Evolutionary conservation across 768 basidiomycete species (phyloP), one percentile per base, ranked within the genome.

Genomic region (Agaricus subrufescens): DNA sequence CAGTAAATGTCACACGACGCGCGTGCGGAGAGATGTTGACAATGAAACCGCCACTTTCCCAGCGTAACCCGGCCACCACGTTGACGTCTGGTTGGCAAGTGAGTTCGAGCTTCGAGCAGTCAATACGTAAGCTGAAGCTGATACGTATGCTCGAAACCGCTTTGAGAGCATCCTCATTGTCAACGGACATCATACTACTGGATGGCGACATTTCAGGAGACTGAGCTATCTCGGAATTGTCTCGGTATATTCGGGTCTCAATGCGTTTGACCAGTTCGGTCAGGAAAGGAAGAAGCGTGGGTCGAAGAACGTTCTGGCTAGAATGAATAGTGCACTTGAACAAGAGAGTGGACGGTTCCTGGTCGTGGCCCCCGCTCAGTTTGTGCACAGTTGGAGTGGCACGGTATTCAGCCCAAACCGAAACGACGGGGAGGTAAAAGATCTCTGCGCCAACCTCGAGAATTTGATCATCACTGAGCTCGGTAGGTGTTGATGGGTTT

Each of bases 41-140:
- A 48, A 94, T 72, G 65, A 98, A 94, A 0, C 94, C 94, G 42
- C 96, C 96, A 62, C 91, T 95, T 52, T 96, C 89, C 96, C 96
- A 98, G 46, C 91, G 81, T 34, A 97, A 66, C 1, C 87, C 87
- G 12, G 91, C 92, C 42, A 88, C 78, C n/a, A 97, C 95, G 60
- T 95, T 93, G 50, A 94, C 91, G 64, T 94, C 92, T 0, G 93
- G 93, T 58, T 86, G 84, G 61, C 96, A 98, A 0, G 89, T 91
- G 27, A 98, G 73, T 57, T 89, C 85, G 49, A 98, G 77, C 53
- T 80, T 85, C 0, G 96, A 98, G 64, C 87, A 82, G 65, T 98
- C 94, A 61, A 98, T 96, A 29, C 91, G 89, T 34, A 98, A 77
- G 62, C 91, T 93, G 71, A 97, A 83, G 58, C 82, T 89, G 61